Base-by-base conservation (phyloP, 768 basidiomycete genomes). In the Tylopilus cervinicoccineus region DNA sequence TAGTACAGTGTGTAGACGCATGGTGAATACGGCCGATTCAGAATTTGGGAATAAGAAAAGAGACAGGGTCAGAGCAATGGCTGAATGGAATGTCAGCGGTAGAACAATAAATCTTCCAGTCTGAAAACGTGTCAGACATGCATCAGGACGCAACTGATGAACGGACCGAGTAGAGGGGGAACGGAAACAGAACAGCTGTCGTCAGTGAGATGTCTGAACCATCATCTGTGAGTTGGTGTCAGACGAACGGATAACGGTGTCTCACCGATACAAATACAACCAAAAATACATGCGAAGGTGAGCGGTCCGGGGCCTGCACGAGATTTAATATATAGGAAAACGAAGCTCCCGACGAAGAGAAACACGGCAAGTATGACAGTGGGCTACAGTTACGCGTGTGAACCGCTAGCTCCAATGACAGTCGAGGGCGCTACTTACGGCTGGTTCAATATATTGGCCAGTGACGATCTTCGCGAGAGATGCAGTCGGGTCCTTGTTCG, bases 291-390 rank as follows among this genome's bases (percentile, higher is more conserved):
- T 0, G 82, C 75, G 46, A 81, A 72, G 1, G 77, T 60, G 56
- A 81, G 83, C 0, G 84, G 85, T 1, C 85, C 81, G 0, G 84
- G 83, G 3, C 84, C 80, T 53, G 76, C 58, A 20, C 77, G 70
- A 1, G 80, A 80, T 58, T 75, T 82, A 43, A 86, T 56, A 59
- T 76, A 88, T 17, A 85, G 57, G 47, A 87, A 74, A 50, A 79
- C 67, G 0, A 69, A 67, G 47, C 72, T 78, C 5, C 84, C 85
- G 4, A 83, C 22, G 58, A 84, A 85, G 8, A 90, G 66, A 55
- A 86, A 89, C 23, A 81, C 65, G 2, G 70, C 79, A 2, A 81
- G 49, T 36, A 89, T 82, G 33, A 80, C 65, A 2, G 77, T 74
- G 0, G 86, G 84, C 73, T 82, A 53, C 2, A 39, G 26, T 24